Base-by-base conservation (phyloP, 2,329 filamentous ascomycete genomes). In the Fusarium transvaalense region DNA sequence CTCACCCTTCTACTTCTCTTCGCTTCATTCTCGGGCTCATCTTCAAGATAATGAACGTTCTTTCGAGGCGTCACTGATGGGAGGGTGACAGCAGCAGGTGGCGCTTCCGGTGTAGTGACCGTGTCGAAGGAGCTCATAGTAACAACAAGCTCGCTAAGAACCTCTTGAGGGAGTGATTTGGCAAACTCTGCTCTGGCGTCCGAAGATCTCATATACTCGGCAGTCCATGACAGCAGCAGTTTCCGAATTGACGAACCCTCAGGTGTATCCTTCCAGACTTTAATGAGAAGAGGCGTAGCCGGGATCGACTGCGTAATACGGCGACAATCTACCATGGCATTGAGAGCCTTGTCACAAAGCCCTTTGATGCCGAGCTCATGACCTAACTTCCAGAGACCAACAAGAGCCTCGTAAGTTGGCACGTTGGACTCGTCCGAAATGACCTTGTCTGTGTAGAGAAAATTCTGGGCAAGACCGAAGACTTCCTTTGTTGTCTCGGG, bases 191-290 rank as follows among this genome's bases (percentile, higher is more conserved):
- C 81, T 19, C 86, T 82, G 2, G 82, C 81, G 23, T 87, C 83
- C 5, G 86, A 88, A 1, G 85, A 85, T 41, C 85, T 80, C 79
- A 89, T 88, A 69, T 89, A 89, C 75, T 90, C 88, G 27, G 86
- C 87, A 2, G 87, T 85, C 88, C 88, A 90, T 13, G 81, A 83
- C 5, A 89, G 78, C 15, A 90, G 82, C 37, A 90, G 83, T 62
- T 82, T 81, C 38, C 88, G 82, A 48, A 90, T 85, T 1, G 85
- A 83, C 4, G 87, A 89, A 10, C 86, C 87, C 66, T 87, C 85
- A 0, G 86, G 86, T 0, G 87, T 89, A 52, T 89, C 86, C 48
- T 85, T 83, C 87, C 88, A 90, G 9, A 88, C 87, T 69, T 86
- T 83, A 2, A 89, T 84, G 8, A 90, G 82, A 2, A 89, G 80